phyloP scores from a whole-genome alignment of 2,329 filamentous ascomycete genomes.

The Trichoderma aggressivum region DNA sequence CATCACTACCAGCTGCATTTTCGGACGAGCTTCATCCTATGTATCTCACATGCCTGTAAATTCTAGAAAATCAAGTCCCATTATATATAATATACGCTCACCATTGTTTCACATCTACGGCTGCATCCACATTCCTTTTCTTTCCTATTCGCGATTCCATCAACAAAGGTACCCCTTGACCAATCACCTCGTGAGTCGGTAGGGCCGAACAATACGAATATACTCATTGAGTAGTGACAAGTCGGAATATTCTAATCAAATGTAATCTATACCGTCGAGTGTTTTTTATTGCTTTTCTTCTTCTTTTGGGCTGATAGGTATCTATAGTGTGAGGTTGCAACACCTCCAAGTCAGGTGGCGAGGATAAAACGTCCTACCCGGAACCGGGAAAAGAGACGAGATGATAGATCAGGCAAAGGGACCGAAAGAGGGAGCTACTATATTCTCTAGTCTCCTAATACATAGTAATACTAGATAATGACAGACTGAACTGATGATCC shows the following conservation, averaged over 20 bases:
- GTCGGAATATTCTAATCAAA: neutral
- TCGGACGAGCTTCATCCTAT: neutral
- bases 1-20: neutral
- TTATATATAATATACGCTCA: neutral
- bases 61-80: neutral
- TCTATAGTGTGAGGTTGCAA: neutral
- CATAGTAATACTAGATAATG: neutral
- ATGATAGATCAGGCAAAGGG: neutral
- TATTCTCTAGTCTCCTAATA: neutral
- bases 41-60: neutral
- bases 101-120: neutral
- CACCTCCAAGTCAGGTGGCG: neutral
- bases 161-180: neutral
- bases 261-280: neutral
- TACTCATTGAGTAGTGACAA: too few species aligned
- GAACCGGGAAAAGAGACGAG: neutral
- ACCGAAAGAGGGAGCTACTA: neutral
- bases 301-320: neutral
- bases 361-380: neutral
- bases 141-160: neutral
- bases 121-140: neutral
- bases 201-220: too few species aligned
- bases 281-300: neutral
- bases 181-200: too few species aligned
- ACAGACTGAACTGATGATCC: neutral